Evolutionary conservation across 176 grass and related monocot species (phyloP).

Genomic region (Carex littledalei): DNA sequence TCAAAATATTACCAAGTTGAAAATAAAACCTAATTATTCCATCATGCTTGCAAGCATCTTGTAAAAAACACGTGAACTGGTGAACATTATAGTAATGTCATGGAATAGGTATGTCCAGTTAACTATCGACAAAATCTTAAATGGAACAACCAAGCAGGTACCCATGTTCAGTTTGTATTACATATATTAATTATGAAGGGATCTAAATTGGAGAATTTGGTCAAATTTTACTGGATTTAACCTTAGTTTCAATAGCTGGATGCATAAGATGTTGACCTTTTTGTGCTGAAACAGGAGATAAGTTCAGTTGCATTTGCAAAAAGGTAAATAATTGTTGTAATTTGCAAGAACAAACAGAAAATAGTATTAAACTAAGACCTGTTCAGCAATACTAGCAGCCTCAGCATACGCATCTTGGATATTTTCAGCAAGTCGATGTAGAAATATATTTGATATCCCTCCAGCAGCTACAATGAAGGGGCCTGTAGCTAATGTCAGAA

Average conservation of each 20-base stretch:
- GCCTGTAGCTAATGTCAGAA: conserved; percentile 87
- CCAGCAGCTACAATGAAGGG: conserved; percentile 98
- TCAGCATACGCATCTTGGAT: conserved; percentile 99
- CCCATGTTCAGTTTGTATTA: background rate
- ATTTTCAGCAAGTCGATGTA: conserved; percentile 98
- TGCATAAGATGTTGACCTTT: too few relatives aligned
- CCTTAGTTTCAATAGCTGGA: background rate
- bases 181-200: background rate
- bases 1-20: background rate
- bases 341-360: conserved; percentile 62
- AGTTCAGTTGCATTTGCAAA: background rate
- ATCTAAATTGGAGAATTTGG: background rate
- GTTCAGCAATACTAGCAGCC: conserved; percentile 97
- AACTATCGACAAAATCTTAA: background rate
- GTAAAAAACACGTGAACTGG: background rate
- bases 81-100: background rate
- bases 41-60: background rate
- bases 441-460: conserved; percentile 99
- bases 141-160: background rate
- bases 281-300: too few relatives aligned
- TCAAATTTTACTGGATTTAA: background rate
- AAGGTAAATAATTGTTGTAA: conserved; percentile 13
- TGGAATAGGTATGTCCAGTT: background rate
- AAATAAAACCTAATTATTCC: background rate
- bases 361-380: conserved; percentile 67